phyloP scores from a whole-genome alignment of 495 filamentous ascomycete genomes.

The Hypoxylon rickii region DNA sequence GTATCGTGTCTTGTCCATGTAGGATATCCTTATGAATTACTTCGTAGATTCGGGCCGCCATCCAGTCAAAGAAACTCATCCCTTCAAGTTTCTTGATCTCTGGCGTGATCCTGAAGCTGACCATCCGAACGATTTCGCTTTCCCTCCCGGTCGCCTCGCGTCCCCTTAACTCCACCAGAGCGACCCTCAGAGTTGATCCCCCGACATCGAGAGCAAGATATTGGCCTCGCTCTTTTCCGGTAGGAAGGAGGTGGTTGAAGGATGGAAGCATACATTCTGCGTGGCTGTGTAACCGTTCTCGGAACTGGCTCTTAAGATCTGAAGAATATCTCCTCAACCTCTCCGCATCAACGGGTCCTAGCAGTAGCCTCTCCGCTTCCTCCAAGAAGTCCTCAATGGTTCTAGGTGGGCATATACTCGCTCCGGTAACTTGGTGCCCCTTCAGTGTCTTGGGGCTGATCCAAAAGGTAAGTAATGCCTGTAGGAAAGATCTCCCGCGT shows the following conservation, averaged over 20 bases:
- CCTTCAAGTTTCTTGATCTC: conserved; percentile 51
- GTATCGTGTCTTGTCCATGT: conserved; percentile 42
- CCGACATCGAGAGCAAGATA: conserved; percentile 67
- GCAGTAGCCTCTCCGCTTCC: conserved; percentile 44
- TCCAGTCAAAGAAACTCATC: conserved; percentile 76
- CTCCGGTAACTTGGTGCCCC: conserved; percentile 39
- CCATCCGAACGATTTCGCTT: conserved; percentile 50
- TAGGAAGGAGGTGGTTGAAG: conserved; percentile 73
- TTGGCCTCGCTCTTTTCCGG: conserved; percentile 69
- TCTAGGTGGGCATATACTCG: conserved; percentile 25
- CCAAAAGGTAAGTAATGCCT: conserved; percentile 56
- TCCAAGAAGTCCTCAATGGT: conserved; percentile 38
- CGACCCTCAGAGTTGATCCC: conserved; percentile 80
- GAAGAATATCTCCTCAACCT: conserved; percentile 45
- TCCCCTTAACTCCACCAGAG: conserved; percentile 73
- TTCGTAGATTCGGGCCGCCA: conserved; percentile 73
- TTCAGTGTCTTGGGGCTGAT: conserved; percentile 45
- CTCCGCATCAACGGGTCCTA: conserved; percentile 43
- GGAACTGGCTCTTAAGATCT: conserved; percentile 53
- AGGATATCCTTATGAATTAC: conserved; percentile 47
- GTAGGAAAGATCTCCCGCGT: conserved; percentile 56
- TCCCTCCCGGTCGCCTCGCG: conserved; percentile 41
- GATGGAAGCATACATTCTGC: conserved; percentile 62
- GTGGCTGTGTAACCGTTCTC: conserved; percentile 50
- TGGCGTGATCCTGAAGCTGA: conserved; percentile 56